Percentiles rank a stretch among this genome's conserved stretches.
phyloP scores from a whole-genome alignment of 1,284 basidiomycete genomes.

The Pterulicium gracile region DNA sequence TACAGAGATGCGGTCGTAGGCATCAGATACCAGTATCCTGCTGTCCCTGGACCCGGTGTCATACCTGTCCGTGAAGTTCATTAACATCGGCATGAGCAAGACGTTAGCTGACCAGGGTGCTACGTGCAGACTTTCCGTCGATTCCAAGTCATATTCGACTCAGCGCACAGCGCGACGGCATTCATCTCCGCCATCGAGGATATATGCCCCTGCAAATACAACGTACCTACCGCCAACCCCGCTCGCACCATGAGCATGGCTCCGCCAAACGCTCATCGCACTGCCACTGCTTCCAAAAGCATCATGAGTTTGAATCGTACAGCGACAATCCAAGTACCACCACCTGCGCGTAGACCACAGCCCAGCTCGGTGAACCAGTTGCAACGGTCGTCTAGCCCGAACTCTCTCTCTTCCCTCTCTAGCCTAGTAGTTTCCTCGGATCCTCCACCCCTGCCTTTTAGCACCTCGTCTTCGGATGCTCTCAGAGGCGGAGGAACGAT shows the following conservation, averaged over 20 bases:
- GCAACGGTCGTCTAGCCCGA: background rate
- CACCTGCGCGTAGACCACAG: background rate
- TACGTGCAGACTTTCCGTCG: slow-evolving; percentile 50
- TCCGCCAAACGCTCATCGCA: background rate
- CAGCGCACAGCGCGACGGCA: slow-evolving; percentile 32
- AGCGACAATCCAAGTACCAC: no score
- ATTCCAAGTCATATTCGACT: slow-evolving; percentile 61
- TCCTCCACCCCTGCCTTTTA: no score
- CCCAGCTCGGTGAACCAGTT: background rate
- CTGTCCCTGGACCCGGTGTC: slow-evolving; percentile 16
- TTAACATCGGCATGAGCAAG: background rate
- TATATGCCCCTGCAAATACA: slow-evolving; percentile 63
- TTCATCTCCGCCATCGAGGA: slow-evolving; percentile 52
- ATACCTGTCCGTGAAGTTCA: slow-evolving; percentile 9
- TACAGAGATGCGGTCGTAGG: slow-evolving; percentile 63
- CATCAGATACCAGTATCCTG: slow-evolving; percentile 54
- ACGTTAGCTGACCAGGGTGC: slow-evolving; percentile 5
- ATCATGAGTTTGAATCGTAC: no score
- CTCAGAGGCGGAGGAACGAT: no score
- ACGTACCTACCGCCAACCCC: slow-evolving; percentile 14
- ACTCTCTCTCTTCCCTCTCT: no score
- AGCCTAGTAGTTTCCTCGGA: no score
- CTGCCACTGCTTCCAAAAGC: background rate
- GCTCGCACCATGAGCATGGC: background rate
- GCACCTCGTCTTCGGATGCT: no score